Evolutionary conservation across 257 asterid genomes (phyloP).

Genomic region (Solanum virginianum): DNA sequence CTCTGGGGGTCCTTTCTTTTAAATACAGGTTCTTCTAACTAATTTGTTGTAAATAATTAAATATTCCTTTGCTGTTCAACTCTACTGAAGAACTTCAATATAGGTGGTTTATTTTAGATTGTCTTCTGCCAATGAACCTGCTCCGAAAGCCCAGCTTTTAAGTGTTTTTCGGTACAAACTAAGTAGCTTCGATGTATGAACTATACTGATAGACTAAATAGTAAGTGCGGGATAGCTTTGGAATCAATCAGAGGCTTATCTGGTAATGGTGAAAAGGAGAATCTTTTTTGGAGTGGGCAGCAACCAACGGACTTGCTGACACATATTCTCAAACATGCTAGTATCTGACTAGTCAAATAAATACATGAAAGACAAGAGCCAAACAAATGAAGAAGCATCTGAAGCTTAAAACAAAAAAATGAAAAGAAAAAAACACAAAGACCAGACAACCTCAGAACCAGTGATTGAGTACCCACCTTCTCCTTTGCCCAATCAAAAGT

Average conservation of each 20-base stretch:
- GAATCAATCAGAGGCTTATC: background rate
- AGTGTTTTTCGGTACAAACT: background rate
- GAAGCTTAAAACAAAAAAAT: background rate
- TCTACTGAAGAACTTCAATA: background rate
- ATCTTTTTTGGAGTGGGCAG: background rate
- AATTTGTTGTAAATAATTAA: background rate
- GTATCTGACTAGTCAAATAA: background rate
- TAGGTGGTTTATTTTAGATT: background rate
- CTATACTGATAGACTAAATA: background rate
- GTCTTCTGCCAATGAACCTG: background rate
- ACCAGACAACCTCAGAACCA: background rate
- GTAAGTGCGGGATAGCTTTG: background rate
- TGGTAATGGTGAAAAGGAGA: background rate
- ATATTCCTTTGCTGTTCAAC: background rate
- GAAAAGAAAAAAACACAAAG: background rate
- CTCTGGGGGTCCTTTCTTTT: background rate
- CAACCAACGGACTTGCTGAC: background rate
- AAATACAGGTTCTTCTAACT: background rate
- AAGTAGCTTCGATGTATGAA: background rate
- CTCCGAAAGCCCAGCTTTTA: background rate
- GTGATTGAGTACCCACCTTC: constrained; percentile 34
- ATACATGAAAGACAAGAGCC: background rate
- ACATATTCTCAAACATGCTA: background rate
- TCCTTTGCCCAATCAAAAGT: constrained; percentile 99
- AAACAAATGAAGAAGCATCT: background rate